Evolutionary conservation across 176 grass and related monocot species (phyloP), one percentile per base, ranked within the genome.

Genomic region (Poa pratensis): DNA sequence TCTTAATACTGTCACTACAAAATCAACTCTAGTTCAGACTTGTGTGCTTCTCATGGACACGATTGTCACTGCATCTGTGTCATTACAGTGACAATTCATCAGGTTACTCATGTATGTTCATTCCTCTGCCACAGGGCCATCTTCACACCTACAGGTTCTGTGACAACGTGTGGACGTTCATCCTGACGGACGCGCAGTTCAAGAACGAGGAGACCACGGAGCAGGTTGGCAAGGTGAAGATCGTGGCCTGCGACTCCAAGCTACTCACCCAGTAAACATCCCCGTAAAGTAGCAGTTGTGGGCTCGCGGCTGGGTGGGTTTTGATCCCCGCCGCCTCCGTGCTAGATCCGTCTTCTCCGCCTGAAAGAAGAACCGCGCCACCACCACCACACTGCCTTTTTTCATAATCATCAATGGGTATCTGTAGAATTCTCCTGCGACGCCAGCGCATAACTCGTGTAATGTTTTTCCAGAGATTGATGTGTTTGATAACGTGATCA

Each of bases 131-230:
- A 23, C 85, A 95, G 95, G 95, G 95, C 49, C 96, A 99, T 73
- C 88, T 99, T 57, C 96, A 94, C 91, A 96, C 96, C 16, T 99
- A 99, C 53, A 93, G 96, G 90, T 99, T 96, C 76, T 99, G 96
- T 22, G 96, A 99, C 73, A 96, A 99, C 82, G 96, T 98, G 23
- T 96, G 93, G 96, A 96, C 96, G 5, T 99, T 99, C 86, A 99
- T 96, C 52, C 46, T 99, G 43, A 80, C 89, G 23, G 91, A 94
- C 7, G 96, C 96, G 30, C 24, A 19, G 0, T 94, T 96, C 88
- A 99, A 96, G 80, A 96, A 81, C 18, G 91, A 95, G 3, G 91
- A 96, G 80, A 81, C 16, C 0, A 78, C 76, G 0, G 90, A 96
- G 64, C 80, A 73, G 48, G 88, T 96, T 10, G 80, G 87, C 64